These are phyloP conservation scores for Dentipellis sp. DNA, from an alignment of 768 basidiomycete species.

Conservation along the genomic window DNA sequence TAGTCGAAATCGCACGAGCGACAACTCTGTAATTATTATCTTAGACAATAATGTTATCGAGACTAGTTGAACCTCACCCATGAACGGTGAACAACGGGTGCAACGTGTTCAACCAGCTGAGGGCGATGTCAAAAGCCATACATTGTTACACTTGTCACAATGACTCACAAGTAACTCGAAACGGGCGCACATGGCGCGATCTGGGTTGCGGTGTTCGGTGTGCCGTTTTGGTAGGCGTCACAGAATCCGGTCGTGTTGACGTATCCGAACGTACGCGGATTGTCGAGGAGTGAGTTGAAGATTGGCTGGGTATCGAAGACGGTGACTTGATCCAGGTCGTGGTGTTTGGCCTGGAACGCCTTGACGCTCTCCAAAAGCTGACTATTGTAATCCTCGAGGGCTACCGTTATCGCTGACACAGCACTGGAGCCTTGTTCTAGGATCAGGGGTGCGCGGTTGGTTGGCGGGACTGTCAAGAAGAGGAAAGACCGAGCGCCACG, in stretches of 20 bases:
- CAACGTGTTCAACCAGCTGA: slow-evolving; percentile 51
- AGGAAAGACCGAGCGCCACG: slow-evolving; percentile 31
- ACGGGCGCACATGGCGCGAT: slow-evolving; percentile 50
- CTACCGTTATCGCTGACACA: slow-evolving; percentile 21
- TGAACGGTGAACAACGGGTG: slow-evolving; percentile 59
- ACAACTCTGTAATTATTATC: not conserved
- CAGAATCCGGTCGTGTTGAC: slow-evolving; percentile 52
- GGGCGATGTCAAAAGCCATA: not conserved
- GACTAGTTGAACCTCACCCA: slow-evolving; percentile 25
- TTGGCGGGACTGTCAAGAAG: slow-evolving; percentile 30
- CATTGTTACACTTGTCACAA: not conserved
- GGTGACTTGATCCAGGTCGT: slow-evolving; percentile 33
- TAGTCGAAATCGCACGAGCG: not conserved
- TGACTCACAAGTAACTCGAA: slow-evolving; percentile 53
- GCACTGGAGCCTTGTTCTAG: slow-evolving; percentile 26
- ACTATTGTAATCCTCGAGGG: slow-evolving; percentile 41
- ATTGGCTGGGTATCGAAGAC: slow-evolving; percentile 49
- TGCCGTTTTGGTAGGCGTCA: slow-evolving; percentile 50
- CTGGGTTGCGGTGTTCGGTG: slow-evolving; percentile 42
- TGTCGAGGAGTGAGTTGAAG: slow-evolving; percentile 49
- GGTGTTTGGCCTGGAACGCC: slow-evolving; percentile 32
- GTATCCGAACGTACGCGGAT: slow-evolving; percentile 43
- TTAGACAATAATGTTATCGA: not conserved
- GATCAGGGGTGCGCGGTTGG: slow-evolving; percentile 30
- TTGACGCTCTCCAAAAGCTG: slow-evolving; percentile 30